Evolutionary conservation across 2,329 filamentous ascomycete genomes (phyloP).

Genomic region (Penicillium olsonii): DNA sequence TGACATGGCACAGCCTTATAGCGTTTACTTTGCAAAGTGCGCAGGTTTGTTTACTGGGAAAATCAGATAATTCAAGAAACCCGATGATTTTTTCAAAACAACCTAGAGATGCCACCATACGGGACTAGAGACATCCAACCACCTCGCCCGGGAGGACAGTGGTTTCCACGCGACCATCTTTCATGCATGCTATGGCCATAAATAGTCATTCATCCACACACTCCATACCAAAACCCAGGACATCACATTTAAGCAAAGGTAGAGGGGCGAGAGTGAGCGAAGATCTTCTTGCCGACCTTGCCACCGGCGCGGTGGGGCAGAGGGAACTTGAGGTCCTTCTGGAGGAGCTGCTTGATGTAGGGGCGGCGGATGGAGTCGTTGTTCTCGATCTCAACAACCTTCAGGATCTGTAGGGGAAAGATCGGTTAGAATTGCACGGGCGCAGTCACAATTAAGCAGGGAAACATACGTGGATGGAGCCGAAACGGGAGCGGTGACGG

Average conservation of each 20-base stretch:
- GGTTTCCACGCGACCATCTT: slow-evolving; percentile 39
- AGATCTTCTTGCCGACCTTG: slow-evolving; percentile 88
- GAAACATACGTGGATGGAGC: slow-evolving; percentile 90
- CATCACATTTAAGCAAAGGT: slow-evolving; percentile 85
- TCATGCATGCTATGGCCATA: slow-evolving; percentile 45
- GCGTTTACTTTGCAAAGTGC: neutral
- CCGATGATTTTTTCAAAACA: slow-evolving; percentile 42
- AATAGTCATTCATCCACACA: slow-evolving; percentile 46
- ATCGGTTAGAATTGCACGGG: slow-evolving; percentile 14
- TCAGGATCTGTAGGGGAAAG: slow-evolving; percentile 72
- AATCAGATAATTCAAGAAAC: slow-evolving; percentile 28
- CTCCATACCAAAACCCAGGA: slow-evolving; percentile 38
- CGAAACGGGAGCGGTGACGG: slow-evolving; percentile 96
- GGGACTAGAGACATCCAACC: slow-evolving; percentile 45
- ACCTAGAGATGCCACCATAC: slow-evolving; percentile 42
- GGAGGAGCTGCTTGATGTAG: slow-evolving; percentile 98
- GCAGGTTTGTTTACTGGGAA: slow-evolving; percentile 6
- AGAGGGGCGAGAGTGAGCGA: slow-evolving; percentile 87
- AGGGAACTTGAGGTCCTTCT: slow-evolving; percentile 96
- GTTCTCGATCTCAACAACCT: slow-evolving; percentile 97
- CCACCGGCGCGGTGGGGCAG: slow-evolving; percentile 86
- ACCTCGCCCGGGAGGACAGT: slow-evolving; percentile 39
- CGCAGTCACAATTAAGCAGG: neutral
- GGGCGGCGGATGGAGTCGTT: slow-evolving; percentile 91
- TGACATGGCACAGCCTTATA: too few relatives aligned